A percentile compares a stretch with the other conserved stretches of the same genome.
These are phyloP conservation scores for Actinidia arguta DNA, from an alignment of 179 eudicot genomes.

Conservation along the genomic window DNA sequence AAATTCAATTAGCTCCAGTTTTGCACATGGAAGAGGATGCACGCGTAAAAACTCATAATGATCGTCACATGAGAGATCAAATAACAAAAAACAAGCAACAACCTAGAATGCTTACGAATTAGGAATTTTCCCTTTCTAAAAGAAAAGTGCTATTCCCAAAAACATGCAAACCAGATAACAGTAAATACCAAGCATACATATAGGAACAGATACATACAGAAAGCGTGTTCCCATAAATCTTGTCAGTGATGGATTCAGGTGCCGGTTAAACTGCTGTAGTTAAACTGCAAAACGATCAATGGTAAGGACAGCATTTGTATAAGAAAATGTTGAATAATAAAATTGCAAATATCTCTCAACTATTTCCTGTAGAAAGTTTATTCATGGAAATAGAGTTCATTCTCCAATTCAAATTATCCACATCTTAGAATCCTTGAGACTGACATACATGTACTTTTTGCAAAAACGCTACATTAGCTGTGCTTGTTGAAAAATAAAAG, in stretches of 20 bases:
- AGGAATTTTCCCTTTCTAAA: background rate
- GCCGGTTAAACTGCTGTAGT: slow-evolving; percentile 99
- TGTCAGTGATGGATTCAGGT: slow-evolving; percentile 98
- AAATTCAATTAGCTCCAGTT: no score
- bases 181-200: background rate
- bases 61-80: background rate
- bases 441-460: background rate
- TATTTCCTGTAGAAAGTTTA: slow-evolving; percentile 7
- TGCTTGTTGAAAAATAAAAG: background rate
- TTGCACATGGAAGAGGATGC: no score
- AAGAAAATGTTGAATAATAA: background rate
- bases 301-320: slow-evolving; percentile 9
- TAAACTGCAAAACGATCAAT: slow-evolving; percentile 64
- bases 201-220: slow-evolving; percentile 64
- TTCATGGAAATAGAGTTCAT: background rate
- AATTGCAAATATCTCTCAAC: background rate
- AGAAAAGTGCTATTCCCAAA: background rate
- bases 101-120: background rate
- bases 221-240: slow-evolving; percentile 96
- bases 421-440: background rate
- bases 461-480: background rate
- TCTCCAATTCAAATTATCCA: background rate
- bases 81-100: background rate
- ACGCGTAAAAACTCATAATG: background rate
- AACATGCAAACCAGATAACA: slow-evolving; percentile 12